These are phyloP conservation scores for Saccharomyces hybrid DNA, from an alignment of 1,139 yeast genomes.

Conservation along the genomic window DNA sequence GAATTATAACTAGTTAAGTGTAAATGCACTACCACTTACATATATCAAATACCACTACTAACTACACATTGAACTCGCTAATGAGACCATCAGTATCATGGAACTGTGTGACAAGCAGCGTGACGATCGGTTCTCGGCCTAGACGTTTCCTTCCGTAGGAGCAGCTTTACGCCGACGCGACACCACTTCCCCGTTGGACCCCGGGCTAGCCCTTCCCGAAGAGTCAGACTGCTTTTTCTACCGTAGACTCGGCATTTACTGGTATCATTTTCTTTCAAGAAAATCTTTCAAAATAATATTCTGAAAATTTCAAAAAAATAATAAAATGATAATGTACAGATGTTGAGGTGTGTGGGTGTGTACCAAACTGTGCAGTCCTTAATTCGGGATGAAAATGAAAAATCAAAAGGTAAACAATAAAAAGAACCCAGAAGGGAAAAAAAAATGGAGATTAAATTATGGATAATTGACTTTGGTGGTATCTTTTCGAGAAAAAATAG, in stretches of 20 bases:
- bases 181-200: not conserved
- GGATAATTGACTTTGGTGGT: not conserved
- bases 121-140: not conserved
- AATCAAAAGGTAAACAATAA: slow-evolving; percentile 4
- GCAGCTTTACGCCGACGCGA: not conserved
- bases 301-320: not conserved
- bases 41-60: not conserved
- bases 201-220: no score
- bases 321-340: not conserved
- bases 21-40: not conserved
- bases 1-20: not conserved
- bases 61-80: not conserved
- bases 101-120: slow-evolving; percentile 6
- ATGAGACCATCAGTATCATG: slow-evolving; percentile 5
- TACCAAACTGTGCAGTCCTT: not conserved
- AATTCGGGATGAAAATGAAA: not conserved
- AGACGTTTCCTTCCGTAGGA: not conserved
- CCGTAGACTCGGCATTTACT: no score
- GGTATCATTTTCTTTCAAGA: no score
- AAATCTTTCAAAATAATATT: not conserved
- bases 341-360: not conserved
- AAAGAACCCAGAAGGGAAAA: slow-evolving; percentile 8
- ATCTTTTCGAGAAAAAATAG: not conserved
- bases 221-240: no score
- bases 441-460: not conserved